Evolutionary conservation across 1,139 yeast species (phyloP).

Genomic region (Diutina sp.): DNA sequence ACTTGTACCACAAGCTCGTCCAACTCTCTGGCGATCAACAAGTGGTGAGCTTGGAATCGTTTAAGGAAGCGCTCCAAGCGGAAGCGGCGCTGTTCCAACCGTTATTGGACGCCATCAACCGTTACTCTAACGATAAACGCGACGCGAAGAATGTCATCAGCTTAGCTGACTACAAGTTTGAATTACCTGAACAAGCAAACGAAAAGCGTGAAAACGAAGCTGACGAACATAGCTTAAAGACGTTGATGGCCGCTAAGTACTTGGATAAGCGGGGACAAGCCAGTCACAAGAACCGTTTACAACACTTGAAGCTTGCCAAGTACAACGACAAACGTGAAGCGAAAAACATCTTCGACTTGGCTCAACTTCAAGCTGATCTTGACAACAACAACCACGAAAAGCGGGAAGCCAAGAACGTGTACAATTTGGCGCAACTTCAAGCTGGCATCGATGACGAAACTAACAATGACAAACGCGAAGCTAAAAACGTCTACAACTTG

Average conservation of each 20-base stretch:
- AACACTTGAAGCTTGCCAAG: slow-evolving; percentile 5
- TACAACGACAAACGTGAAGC: slow-evolving; percentile 10
- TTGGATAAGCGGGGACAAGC: not conserved
- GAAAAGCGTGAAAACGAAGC: slow-evolving; percentile 6
- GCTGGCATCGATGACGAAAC: not conserved
- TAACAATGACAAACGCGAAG: not conserved
- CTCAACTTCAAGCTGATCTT: not conserved
- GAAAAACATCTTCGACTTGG: slow-evolving; percentile 9
- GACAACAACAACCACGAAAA: not conserved
- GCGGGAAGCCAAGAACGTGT: not conserved
- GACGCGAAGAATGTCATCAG: slow-evolving; percentile 7
- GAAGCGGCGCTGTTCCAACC: not conserved
- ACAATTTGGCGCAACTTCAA: not conserved
- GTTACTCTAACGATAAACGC: slow-evolving; percentile 4
- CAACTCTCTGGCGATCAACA: not conserved
- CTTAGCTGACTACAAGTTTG: slow-evolving; percentile 5
- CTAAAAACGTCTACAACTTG: slow-evolving; percentile 7
- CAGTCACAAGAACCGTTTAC: slow-evolving; percentile 4
- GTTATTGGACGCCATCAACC: not conserved
- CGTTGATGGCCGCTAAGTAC: not conserved
- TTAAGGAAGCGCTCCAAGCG: slow-evolving; percentile 5
- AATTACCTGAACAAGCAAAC: slow-evolving; percentile 4
- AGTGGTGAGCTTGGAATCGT: slow-evolving; percentile 7
- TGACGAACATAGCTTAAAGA: slow-evolving; percentile 4
- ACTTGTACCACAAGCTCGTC: not conserved